A percentile compares a stretch with the other conserved stretches of the same genome.
phyloP scores from a whole-genome alignment of 805 yeast genomes.

The Ogataea haglerorum region DNA sequence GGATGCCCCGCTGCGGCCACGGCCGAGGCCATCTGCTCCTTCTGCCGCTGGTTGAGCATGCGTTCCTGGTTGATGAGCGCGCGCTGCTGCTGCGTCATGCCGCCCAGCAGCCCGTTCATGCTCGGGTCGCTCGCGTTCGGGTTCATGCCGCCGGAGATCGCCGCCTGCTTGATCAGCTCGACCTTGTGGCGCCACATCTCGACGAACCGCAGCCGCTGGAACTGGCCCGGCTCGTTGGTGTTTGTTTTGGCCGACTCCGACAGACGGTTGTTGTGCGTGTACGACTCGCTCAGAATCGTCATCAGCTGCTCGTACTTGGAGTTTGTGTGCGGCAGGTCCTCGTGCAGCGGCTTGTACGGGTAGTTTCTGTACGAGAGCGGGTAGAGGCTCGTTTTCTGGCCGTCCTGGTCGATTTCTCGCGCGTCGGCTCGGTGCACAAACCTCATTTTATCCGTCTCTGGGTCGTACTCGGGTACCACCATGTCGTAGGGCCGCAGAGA shows the following conservation, averaged over 20 bases:
- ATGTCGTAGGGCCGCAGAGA: conserved; percentile 44
- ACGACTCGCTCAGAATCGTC: conserved; percentile 59
- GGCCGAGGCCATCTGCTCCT: conserved; percentile 33
- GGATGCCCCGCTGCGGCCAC: conserved; percentile 25
- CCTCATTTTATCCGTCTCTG: conserved; percentile 27
- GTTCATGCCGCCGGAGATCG: conserved; percentile 27
- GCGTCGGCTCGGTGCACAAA: conserved; percentile 41
- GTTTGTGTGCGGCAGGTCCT: conserved; percentile 68
- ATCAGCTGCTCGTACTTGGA: conserved; percentile 89
- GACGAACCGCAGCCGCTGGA: conserved; percentile 81
- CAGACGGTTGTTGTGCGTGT: conserved; percentile 31
- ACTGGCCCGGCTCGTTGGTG: conserved; percentile 46
- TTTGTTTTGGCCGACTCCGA: conserved; percentile 28
- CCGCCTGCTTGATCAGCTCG: conserved; percentile 48
- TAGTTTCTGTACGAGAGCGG: conserved; percentile 24
- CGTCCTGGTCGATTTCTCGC: conserved; percentile 21
- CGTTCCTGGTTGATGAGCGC: conserved; percentile 29
- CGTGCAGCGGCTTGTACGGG: conserved; percentile 47
- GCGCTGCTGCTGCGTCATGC: conserved; percentile 29
- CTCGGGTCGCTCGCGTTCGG: conserved; percentile 16
- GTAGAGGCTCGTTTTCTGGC: not conserved
- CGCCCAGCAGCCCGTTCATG: conserved; percentile 28
- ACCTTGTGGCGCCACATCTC: conserved; percentile 79
- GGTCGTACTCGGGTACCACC: conserved; percentile 40
- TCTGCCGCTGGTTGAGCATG: conserved; percentile 29